Evolutionary conservation across 164 flowering plant genomes (phyloP), one percentile per base, ranked within the genome.

Genomic region (Umbellularia californica): DNA sequence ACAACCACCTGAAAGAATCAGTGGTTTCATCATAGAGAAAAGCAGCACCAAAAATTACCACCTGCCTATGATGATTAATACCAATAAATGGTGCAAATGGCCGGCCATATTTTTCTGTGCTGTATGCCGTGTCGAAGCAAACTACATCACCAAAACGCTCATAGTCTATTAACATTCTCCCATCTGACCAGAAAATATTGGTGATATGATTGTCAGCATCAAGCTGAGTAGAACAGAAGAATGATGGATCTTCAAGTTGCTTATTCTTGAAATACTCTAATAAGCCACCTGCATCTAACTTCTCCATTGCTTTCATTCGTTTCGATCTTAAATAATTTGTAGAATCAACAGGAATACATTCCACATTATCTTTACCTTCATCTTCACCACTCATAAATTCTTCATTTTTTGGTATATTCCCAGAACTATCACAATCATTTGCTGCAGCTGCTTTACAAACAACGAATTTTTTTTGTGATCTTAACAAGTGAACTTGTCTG

Each of bases 11-110:
- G 23, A 72, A 76, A 20, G 71, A 65, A 14, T 65, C 66, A 52
- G 50, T 20, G 19, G 41, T 65, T 47, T 76, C 67, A 1, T 76
- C 67, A 58, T 65, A 58, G 17, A 72, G n/a, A 15, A 71, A 27
- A 7, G 73, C 24, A 2, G 24, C 22, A 17, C 50, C 75, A 71
- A 76, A 76, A 35, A 72, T 20, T 15, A 65, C 52, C 6, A 55
- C 24, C 24, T 76, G 70, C 65, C 33, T 58, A 23, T 76, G 75
- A 52, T 71, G 70, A 58, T 66, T 76, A 14, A 76, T 66, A 2
- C 75, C 75, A 71, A 67, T 47, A 71, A 76, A 65, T 51, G 65
- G 55, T 27, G 71, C 71, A 76, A 71, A 65, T 19, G 75, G 74
- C 14, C 51, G 62, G 22, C 50, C 27, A 35, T 65, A 65, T 3